Evolutionary conservation across 1,284 basidiomycete genomes (phyloP), one percentile per base, ranked within the genome.

Genomic region (Athelia sp.): DNA sequence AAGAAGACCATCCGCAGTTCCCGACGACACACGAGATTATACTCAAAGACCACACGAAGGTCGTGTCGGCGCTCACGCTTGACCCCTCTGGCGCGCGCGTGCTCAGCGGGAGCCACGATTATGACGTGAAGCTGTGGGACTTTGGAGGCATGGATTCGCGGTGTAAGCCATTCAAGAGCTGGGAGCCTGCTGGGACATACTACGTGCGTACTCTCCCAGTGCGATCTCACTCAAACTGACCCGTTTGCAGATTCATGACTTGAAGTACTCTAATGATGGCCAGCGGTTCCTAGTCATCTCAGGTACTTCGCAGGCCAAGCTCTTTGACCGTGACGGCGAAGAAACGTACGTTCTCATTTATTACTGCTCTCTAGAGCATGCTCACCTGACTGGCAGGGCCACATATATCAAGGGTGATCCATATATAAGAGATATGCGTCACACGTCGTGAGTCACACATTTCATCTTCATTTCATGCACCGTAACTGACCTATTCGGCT

Each of bases 341-440:
- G 90, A 94, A 71, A 69, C 82, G 92, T 94, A 69, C 60, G 91
- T 80, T 23, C 50, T 51, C 32, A 48, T 46, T 50, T 52, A 34
- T 44, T 36, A 50, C 52, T 57, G 60, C 36, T n/a, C n/a, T 9
- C 36, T 59, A 57, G 66, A 58, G 67, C 73, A 66, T 68, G 64
- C 72, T 74, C 63, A 78, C 70, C 70, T 75, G 68, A 75, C 71
- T 62, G 53, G 47, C 65, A 93, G 91, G 64, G 84, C 85, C 53
- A 88, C 89, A 56, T 97, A 83, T 65, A 77, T 91, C 64, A 97
- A 98, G 71, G 97, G 97, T 32, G 97, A 99, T 69, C 91, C 90
- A 54, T 99, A 98, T 64, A 90, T 99, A 59, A 85, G 97, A 48
- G 97, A 99, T 69, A 97, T 99, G 92, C 93, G 93, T 67, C 87